Evolutionary conservation across 2,329 filamentous ascomycete genomes (phyloP), one percentile per base, ranked within the genome.

Genomic region (Fusarium xyrophilum): DNA sequence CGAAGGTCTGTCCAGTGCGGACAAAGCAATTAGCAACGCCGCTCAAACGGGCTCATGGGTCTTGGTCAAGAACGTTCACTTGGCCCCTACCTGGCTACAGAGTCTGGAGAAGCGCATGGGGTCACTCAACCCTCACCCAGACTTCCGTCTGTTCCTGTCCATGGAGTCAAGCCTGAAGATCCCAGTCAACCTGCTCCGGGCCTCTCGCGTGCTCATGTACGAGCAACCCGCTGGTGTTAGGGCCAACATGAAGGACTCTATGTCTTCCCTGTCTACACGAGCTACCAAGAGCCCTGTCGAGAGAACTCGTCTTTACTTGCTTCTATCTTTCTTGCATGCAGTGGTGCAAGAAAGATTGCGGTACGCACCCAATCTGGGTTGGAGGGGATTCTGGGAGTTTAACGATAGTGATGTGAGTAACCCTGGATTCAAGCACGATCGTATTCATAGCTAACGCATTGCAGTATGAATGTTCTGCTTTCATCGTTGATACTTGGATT

Each of bases 341-440:
- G 94, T 99, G 38, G 89, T 97, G 14, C 96, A 99, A 79, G 96
- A 99, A 79, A 87, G 96, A 73, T 84, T 99, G 67, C 91, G 96
- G 67, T 99, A 99, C 78, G 94, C 95, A 27, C 96, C 96, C 1
- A 95, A 87, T 60, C 84, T 99, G 57, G 96, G 96, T 64, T 99
- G 96, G 96, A 97, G 97, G 83, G 93, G 93, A 56, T 97, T 97
- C 85, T 99, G 96, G 96, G 96, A 99, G 80, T 99, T 99, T 80
- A 99, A 99, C 77, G 96, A 99, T 80, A 97, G 94, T 73, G 96
- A 99, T 81, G 93, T 96, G 88, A 91, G 92, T 89, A 32, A 8
- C 14, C 17, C 12, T n/a, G 23, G 11, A 14, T 38, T 23, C 21
- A 56, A 7, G 9, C 7, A 25, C 15, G 11, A 28, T 33, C 36